Percentiles rank a stretch among this genome's conserved stretches.
Conservation (phyloP, 1,284 basidiomycete species). For the Tremellales sp. region DNA sequence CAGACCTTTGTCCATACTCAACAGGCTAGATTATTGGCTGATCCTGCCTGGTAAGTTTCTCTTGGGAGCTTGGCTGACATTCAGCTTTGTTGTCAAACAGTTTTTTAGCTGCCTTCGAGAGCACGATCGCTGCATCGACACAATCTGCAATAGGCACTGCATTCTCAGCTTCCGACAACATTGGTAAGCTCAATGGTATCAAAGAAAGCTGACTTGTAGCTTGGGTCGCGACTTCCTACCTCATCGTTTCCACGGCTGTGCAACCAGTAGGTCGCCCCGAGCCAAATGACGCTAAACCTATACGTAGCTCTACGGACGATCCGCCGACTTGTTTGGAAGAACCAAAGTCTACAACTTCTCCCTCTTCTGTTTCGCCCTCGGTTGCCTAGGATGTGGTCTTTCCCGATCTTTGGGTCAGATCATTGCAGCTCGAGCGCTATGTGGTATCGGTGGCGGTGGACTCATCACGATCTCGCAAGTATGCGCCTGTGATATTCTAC, state of each 20-base stretch:
- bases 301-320: conserved; percentile 18
- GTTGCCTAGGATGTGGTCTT: conserved; percentile 20
- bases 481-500: conserved; percentile 22
- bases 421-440: conserved; percentile 18
- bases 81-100: conserved; percentile 19
- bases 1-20: conserved; percentile 7
- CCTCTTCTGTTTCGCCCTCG: conserved; percentile 15
- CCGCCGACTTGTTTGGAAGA: conserved; percentile 22
- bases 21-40: conserved; percentile 5
- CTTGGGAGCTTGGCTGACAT: neutral
- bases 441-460: conserved; percentile 23
- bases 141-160: conserved; percentile 18
- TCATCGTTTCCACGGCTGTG: conserved; percentile 22
- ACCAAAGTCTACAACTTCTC: conserved; percentile 19
- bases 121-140: conserved; percentile 26
- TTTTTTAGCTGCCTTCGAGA: conserved; percentile 24
- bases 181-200: conserved; percentile 1
- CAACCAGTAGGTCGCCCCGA: conserved; percentile 16
- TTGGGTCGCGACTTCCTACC: conserved; percentile 25
- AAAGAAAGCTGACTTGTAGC: conserved; percentile 3
- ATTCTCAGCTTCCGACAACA: conserved; percentile 19
- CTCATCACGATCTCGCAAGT: conserved; percentile 24
- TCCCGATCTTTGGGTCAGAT: conserved; percentile 17
- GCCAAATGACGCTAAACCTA: neutral
- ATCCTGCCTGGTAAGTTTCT: conserved; percentile 11